Conservation (phyloP, 345 rosid genomes). For the Bruguiera sexangula region DNA sequence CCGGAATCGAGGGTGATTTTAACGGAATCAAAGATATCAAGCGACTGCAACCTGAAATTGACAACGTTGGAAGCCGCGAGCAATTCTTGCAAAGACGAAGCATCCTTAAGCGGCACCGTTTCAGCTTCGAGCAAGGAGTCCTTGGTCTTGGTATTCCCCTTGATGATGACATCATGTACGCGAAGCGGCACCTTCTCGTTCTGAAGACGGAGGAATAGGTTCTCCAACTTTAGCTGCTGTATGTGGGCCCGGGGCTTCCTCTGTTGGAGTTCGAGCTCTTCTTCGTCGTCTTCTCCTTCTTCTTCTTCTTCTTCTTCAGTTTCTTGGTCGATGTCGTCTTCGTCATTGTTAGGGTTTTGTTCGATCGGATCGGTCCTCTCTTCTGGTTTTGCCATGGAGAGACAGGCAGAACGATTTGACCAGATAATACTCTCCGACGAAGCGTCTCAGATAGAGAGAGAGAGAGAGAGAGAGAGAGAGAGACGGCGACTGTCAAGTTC, state of each 20-base stretch:
- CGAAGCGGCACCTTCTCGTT: conserved; percentile 58
- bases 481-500: too few species aligned
- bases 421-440: too few species aligned
- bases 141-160: conserved; percentile 79
- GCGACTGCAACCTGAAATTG: conserved; percentile 56
- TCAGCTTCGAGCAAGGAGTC: conserved; percentile 69
- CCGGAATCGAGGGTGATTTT: conserved; percentile 80
- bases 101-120: conserved; percentile 52
- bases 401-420: background rate
- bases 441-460: too few species aligned
- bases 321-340: conserved; percentile 4
- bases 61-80: conserved; percentile 56
- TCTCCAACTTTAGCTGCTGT: conserved; percentile 41
- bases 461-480: too few species aligned
- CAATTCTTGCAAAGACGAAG: conserved; percentile 66
- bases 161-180: conserved; percentile 78
- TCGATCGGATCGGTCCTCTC: background rate
- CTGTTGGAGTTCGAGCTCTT: background rate
- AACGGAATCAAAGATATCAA: conserved; percentile 78
- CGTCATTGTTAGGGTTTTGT: conserved; percentile 4
- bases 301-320: conserved; percentile 2
- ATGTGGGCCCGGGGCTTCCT: background rate
- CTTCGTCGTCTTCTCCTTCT: background rate
- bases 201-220: conserved; percentile 47
- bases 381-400: conserved; percentile 10